These are phyloP conservation scores for Phytophthora pinifolia DNA, from an alignment of 352 stramenopile genomes.

Conservation along the genomic window DNA sequence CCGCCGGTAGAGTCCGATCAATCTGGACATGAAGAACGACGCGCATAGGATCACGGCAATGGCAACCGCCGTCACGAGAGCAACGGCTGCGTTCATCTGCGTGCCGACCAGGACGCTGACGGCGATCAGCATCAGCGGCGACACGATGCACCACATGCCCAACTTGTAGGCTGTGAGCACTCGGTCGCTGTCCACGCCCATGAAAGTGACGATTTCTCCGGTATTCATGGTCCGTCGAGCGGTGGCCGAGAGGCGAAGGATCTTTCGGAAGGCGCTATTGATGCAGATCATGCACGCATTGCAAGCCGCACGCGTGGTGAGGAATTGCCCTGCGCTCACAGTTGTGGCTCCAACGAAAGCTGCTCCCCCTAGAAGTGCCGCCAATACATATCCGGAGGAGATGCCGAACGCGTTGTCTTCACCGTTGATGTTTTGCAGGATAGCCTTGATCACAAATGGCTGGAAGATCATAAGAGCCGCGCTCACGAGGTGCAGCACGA, in stretches of 20 bases:
- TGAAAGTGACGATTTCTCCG: constrained; percentile 57
- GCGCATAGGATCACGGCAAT: constrained; percentile 19
- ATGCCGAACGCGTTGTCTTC: constrained; percentile 41
- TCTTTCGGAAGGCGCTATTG: constrained; percentile 56
- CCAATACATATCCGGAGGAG: constrained; percentile 44
- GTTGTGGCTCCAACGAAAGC: constrained; percentile 39
- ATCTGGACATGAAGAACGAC: constrained; percentile 1
- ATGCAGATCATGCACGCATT: constrained; percentile 55
- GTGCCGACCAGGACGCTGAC: constrained; percentile 25
- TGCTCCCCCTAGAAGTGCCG: constrained; percentile 27
- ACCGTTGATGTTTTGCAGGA: constrained; percentile 42
- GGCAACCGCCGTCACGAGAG: not conserved
- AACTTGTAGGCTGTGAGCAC: constrained; percentile 28
- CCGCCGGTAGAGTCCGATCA: constrained; percentile 18
- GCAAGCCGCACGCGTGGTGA: constrained; percentile 40
- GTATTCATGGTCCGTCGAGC: constrained; percentile 41
- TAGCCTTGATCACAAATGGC: constrained; percentile 58
- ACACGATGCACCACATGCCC: constrained; percentile 22
- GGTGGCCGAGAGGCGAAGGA: constrained; percentile 44
- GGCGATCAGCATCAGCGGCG: constrained; percentile 21
- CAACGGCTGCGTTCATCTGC: constrained; percentile 12
- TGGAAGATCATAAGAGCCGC: constrained; percentile 39
- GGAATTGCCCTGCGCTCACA: constrained; percentile 45
- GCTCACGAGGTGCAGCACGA: constrained; percentile 35
- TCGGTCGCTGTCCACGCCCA: constrained; percentile 38